Conservation (phyloP, 2,329 filamentous ascomycete species). For the Basipetospora chlamydospora region DNA sequence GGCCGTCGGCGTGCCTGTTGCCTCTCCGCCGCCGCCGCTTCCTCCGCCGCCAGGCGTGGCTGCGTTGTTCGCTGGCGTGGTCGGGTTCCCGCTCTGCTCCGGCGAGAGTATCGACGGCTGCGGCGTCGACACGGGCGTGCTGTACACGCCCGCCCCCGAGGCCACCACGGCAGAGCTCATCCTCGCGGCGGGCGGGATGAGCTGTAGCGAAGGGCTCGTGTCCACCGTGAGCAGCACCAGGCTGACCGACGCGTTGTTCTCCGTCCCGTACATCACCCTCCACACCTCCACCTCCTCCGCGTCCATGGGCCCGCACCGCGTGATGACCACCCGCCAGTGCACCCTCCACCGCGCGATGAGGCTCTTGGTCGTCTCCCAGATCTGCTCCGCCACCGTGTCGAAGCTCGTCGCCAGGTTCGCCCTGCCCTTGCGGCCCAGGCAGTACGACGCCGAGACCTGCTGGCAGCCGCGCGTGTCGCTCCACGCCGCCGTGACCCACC, state of each 20-base stretch:
- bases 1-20: no score
- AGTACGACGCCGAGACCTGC: slow-evolving; percentile 61
- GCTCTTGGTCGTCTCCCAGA: slow-evolving; percentile 66
- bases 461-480: slow-evolving; percentile 62
- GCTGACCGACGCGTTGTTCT: slow-evolving; percentile 34
- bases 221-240: slow-evolving; percentile 51
- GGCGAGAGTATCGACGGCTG: slow-evolving; percentile 45
- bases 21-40: no score
- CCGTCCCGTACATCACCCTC: slow-evolving; percentile 36
- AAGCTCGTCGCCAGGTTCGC: slow-evolving; percentile 37
- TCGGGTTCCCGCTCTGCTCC: slow-evolving; percentile 38
- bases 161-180: slow-evolving; percentile 29
- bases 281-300: slow-evolving; percentile 48
- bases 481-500: slow-evolving; percentile 72
- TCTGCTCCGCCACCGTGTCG: slow-evolving; percentile 53
- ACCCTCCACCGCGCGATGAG: slow-evolving; percentile 56
- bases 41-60: slow-evolving; percentile 27
- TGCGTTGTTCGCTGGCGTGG: slow-evolving; percentile 25
- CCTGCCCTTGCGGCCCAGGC: slow-evolving; percentile 45
- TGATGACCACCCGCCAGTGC: slow-evolving; percentile 64
- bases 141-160: slow-evolving; percentile 35
- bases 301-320: slow-evolving; percentile 56
- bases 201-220: slow-evolving; percentile 46
- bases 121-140: slow-evolving; percentile 56
- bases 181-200: slow-evolving; percentile 40